Conservation (phyloP, 1,284 basidiomycete species). For the Ganoderma boninense region DNA sequence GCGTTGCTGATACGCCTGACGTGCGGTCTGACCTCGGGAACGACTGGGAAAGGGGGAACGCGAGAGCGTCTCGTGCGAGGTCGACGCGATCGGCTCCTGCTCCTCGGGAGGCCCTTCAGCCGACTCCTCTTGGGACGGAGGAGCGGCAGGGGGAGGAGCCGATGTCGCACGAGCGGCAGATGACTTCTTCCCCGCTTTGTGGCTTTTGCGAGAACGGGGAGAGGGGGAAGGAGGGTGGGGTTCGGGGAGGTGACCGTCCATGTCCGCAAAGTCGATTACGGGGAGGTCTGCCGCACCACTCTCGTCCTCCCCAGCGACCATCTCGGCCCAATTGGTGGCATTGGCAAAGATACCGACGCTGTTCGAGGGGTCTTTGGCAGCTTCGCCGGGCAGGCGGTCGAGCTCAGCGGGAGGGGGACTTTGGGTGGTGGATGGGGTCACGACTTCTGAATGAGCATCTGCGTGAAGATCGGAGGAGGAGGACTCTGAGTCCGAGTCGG, state of each 20-base stretch:
- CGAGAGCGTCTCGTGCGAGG: slow-evolving; percentile 32
- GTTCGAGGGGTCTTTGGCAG: slow-evolving; percentile 41
- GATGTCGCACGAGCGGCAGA: slow-evolving; percentile 31
- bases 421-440: slow-evolving; percentile 72
- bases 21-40: slow-evolving; percentile 63
- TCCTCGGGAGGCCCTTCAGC: slow-evolving; percentile 26
- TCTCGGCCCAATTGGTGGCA: slow-evolving; percentile 77
- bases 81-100: slow-evolving; percentile 42
- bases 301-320: slow-evolving; percentile 76
- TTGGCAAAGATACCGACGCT: slow-evolving; percentile 61
- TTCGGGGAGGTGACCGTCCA: slow-evolving; percentile 45
- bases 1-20: slow-evolving; percentile 80
- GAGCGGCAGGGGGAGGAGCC: slow-evolving; percentile 33
- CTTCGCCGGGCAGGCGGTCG: slow-evolving; percentile 43
- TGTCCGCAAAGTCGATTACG: slow-evolving; percentile 81
- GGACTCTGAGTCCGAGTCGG: slow-evolving; percentile 73
- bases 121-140: slow-evolving; percentile 19
- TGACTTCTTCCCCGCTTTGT: slow-evolving; percentile 38
- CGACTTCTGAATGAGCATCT: slow-evolving; percentile 57
- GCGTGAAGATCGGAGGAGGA: slow-evolving; percentile 65
- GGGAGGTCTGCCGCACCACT: slow-evolving; percentile 70
- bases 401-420: slow-evolving; percentile 54
- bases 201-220: slow-evolving; percentile 36
- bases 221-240: slow-evolving; percentile 32
- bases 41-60: slow-evolving; percentile 39